Evolutionary conservation across 441 rosid genomes (phyloP).

Genomic region (Brassica hybrid): DNA sequence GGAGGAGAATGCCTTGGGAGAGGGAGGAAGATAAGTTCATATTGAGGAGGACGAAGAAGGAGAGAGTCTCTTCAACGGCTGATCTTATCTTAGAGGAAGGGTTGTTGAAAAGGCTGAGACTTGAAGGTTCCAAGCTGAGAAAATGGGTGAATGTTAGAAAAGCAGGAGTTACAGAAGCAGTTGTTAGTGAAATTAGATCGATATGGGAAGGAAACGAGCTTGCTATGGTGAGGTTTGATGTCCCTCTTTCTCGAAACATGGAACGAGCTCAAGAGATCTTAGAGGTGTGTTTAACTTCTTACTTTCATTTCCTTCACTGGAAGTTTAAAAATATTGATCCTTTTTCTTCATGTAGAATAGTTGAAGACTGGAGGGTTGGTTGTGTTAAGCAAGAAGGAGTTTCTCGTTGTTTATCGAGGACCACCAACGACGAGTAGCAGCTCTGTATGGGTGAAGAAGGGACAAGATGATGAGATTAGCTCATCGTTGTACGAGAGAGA

Average conservation of each 20-base stretch:
- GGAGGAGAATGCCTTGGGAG: slow-evolving; percentile 70
- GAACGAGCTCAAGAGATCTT: slow-evolving; percentile 82
- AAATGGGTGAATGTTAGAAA: slow-evolving; percentile 87
- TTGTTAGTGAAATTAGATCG: slow-evolving; percentile 61
- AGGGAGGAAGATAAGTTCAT: slow-evolving; percentile 60
- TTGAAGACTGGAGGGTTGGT: slow-evolving; percentile 89
- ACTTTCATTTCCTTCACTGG: not conserved
- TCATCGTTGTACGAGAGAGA: slow-evolving; percentile 79
- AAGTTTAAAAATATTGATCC: not conserved
- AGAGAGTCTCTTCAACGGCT: slow-evolving; percentile 52
- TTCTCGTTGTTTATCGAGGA: slow-evolving; percentile 55
- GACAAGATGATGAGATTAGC: slow-evolving; percentile 18
- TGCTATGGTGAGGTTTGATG: slow-evolving; percentile 72
- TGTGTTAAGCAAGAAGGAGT: slow-evolving; percentile 72
- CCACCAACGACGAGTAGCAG: not conserved
- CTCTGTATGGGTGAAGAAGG: not conserved
- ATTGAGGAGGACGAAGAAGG: slow-evolving; percentile 64
- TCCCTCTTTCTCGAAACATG: slow-evolving; percentile 82
- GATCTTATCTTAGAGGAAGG: slow-evolving; percentile 61
- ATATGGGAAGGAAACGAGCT: slow-evolving; percentile 69
- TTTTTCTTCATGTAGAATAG: slow-evolving; percentile 42
- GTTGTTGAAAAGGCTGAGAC: slow-evolving; percentile 61
- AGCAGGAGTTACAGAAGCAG: slow-evolving; percentile 76
- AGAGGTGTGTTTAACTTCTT: slow-evolving; percentile 55
- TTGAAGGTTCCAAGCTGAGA: slow-evolving; percentile 62